A percentile compares a stretch with the other conserved stretches of the same genome.
Evolutionary conservation across 805 yeast genomes (phyloP).

Genomic region (Lipomyces spencermartinsiae): DNA sequence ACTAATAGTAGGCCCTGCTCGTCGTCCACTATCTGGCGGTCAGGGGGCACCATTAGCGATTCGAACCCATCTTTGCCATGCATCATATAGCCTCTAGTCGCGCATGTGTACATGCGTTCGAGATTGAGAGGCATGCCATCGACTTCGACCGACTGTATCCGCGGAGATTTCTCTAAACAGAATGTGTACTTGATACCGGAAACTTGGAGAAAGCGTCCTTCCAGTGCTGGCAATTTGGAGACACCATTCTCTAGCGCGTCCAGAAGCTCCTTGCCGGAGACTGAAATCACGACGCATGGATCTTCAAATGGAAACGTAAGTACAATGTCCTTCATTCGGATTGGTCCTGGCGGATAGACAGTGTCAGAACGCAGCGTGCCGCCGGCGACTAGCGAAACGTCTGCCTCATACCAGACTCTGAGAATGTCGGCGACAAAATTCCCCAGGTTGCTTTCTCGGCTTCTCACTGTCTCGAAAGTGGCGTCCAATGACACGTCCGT

Average conservation of each 20-base stretch:
- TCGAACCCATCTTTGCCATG: slow-evolving; percentile 39
- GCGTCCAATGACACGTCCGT: slow-evolving; percentile 36
- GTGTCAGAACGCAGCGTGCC: slow-evolving; percentile 40
- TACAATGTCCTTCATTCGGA: slow-evolving; percentile 35
- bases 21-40: slow-evolving; percentile 36
- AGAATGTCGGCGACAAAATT: slow-evolving; percentile 38
- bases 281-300: slow-evolving; percentile 39
- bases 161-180: slow-evolving; percentile 27
- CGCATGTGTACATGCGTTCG: slow-evolving; percentile 29
- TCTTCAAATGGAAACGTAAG: slow-evolving; percentile 40
- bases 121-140: slow-evolving; percentile 33
- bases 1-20: slow-evolving; percentile 35
- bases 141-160: slow-evolving; percentile 29
- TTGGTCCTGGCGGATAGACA: slow-evolving; percentile 29
- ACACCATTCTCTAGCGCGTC: slow-evolving; percentile 39
- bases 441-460: slow-evolving; percentile 37
- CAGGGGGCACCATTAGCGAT: slow-evolving; percentile 24
- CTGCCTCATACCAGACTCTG: slow-evolving; percentile 38
- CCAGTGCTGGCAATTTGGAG: slow-evolving; percentile 39
- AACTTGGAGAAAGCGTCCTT: slow-evolving; percentile 39
- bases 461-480: slow-evolving; percentile 35
- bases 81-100: slow-evolving; percentile 38
- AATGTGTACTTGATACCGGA: slow-evolving; percentile 35
- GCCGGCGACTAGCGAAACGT: slow-evolving; percentile 38
- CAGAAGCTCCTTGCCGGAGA: slow-evolving; percentile 33